Evolutionary conservation across 2,329 filamentous ascomycete genomes (phyloP).

Genomic region (Endocalyx cinctus): DNA sequence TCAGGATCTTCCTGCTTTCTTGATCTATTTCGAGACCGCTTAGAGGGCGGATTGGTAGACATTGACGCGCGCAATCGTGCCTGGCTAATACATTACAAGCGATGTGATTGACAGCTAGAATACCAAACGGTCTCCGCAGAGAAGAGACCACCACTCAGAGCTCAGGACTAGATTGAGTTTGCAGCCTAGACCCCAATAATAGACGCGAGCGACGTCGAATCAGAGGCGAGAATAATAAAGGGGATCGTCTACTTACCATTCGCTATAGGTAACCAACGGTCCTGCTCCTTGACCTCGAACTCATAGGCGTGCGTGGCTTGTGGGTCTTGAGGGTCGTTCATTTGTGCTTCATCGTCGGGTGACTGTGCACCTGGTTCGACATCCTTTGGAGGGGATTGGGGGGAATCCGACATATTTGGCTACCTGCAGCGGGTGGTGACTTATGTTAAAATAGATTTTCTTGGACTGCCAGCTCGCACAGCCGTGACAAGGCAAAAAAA

Average conservation of each 20-base stretch:
- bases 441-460: slow-evolving; percentile 55
- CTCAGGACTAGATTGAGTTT: slow-evolving; percentile 27
- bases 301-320: slow-evolving; percentile 77
- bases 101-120: no score
- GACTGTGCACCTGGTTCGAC: slow-evolving; percentile 91
- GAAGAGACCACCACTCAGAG: slow-evolving; percentile 50
- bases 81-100: no score
- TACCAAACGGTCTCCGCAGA: slow-evolving; percentile 39
- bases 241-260: slow-evolving; percentile 77
- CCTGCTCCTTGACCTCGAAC: slow-evolving; percentile 99
- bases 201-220: slow-evolving; percentile 48
- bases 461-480: slow-evolving; percentile 54
- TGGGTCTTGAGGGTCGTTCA: slow-evolving; percentile 81
- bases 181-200: slow-evolving; percentile 26
- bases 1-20: slow-evolving; percentile 58
- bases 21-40: slow-evolving; percentile 45
- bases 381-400: slow-evolving; percentile 87
- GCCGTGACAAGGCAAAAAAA: slow-evolving; percentile 41
- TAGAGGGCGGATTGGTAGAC: slow-evolving; percentile 54
- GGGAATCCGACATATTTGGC: slow-evolving; percentile 87
- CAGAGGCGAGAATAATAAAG: slow-evolving; percentile 33
- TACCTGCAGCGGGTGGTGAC: slow-evolving; percentile 62
- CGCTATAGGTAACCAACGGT: slow-evolving; percentile 98
- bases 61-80: no score
- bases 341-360: slow-evolving; percentile 89